Percentiles rank a stretch among this genome's conserved stretches.
These are phyloP conservation scores for Aspergillus proliferans DNA, from an alignment of 2,329 filamentous ascomycete genomes.

Conservation along the genomic window DNA sequence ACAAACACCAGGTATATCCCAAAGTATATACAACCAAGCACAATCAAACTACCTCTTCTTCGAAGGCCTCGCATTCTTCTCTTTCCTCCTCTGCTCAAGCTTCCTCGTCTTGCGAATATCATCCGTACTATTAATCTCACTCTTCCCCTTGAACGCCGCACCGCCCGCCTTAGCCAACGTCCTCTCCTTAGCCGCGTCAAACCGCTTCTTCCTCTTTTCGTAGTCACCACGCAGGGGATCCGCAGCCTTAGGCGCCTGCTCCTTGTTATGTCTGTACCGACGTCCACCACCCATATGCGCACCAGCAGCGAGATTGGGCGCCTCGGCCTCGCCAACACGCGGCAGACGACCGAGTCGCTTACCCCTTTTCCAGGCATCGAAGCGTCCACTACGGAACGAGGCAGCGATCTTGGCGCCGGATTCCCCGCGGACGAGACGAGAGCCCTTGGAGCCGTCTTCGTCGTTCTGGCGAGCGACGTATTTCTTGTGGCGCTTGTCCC, in stretches of 20 bases:
- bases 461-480: slow-evolving; percentile 91
- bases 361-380: slow-evolving; percentile 83
- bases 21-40: neutral
- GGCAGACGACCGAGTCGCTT: slow-evolving; percentile 76
- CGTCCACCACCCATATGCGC: slow-evolving; percentile 41
- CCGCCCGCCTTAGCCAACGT: slow-evolving; percentile 23
- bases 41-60: slow-evolving; percentile 48
- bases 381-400: slow-evolving; percentile 85
- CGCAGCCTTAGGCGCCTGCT: slow-evolving; percentile 84
- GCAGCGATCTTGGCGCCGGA: slow-evolving; percentile 94
- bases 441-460: slow-evolving; percentile 77
- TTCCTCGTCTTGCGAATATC: slow-evolving; percentile 80
- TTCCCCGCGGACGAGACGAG: slow-evolving; percentile 77
- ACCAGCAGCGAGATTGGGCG: slow-evolving; percentile 31
- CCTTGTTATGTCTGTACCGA: slow-evolving; percentile 77
- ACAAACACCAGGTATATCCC: neutral
- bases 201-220: slow-evolving; percentile 80
- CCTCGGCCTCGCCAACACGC: slow-evolving; percentile 73
- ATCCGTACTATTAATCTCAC: slow-evolving; percentile 72
- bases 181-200: slow-evolving; percentile 76
- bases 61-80: slow-evolving; percentile 81
- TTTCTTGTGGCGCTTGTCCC: slow-evolving; percentile 95
- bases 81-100: slow-evolving; percentile 66
- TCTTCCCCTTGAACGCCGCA: slow-evolving; percentile 58
- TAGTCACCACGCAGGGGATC: slow-evolving; percentile 92